Conservation (phyloP, 345 rosid species). For the Citrus mangshanensis region DNA sequence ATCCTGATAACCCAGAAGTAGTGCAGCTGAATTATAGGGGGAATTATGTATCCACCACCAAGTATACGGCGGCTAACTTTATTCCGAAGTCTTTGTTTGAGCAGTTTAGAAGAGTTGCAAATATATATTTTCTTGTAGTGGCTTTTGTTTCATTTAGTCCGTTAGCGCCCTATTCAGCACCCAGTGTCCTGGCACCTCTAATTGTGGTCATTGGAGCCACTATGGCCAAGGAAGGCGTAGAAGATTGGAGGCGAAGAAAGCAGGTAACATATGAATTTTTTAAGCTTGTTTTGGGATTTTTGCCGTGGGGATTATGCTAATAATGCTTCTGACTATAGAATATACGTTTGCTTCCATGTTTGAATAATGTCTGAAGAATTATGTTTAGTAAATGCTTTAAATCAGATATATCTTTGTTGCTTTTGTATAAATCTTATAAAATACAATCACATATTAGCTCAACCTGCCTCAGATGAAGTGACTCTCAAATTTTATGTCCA, state of each 20-base stretch:
- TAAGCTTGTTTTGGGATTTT: not conserved
- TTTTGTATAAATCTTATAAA: not conserved
- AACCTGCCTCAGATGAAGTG: not conserved
- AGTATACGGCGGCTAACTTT: conserved; percentile 69
- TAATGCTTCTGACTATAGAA: not conserved
- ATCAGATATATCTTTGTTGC: not conserved
- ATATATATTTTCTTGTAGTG: conserved; percentile 80
- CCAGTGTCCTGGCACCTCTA: conserved; percentile 72
- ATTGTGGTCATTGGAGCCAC: conserved; percentile 79
- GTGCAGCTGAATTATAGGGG: conserved; percentile 56
- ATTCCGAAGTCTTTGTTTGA: conserved; percentile 95
- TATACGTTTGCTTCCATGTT: not conserved
- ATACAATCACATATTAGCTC: not conserved
- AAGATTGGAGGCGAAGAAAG: conserved; percentile 71
- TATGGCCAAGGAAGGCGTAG: conserved; percentile 83
- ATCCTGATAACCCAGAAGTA: conserved; percentile 63
- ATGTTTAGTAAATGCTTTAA: not conserved
- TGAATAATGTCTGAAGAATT: not conserved
- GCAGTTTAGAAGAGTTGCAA: conserved; percentile 97
- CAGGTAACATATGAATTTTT: conserved; percentile 47
- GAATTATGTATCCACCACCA: conserved; percentile 85
- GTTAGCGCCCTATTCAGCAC: conserved; percentile 74
- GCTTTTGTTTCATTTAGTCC: conserved; percentile 88
- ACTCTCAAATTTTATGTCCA: not conserved
- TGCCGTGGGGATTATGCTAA: not conserved